Evolutionary conservation across 2,329 filamentous ascomycete species (phyloP).

Genomic region (Mycogone perniciosa): DNA sequence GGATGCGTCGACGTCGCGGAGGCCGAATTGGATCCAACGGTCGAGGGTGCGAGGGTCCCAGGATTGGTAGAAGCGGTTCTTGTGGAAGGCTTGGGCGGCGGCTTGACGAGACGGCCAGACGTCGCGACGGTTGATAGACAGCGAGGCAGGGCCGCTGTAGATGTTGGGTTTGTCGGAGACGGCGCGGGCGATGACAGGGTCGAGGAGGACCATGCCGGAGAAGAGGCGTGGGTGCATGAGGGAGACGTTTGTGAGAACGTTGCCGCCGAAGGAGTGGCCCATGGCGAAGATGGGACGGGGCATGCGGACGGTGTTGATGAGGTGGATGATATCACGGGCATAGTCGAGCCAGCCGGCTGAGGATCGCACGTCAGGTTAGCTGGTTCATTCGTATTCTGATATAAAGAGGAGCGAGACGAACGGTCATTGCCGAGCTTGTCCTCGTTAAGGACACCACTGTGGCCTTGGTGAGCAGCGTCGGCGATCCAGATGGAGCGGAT

Average conservation of each 20-base stretch:
- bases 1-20: constrained; percentile 52
- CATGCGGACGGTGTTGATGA: constrained; percentile 77
- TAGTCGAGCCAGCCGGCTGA: constrained; percentile 81
- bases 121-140: constrained; percentile 69
- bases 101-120: constrained; percentile 70
- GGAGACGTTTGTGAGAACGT: constrained; percentile 63
- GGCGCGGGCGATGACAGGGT: constrained; percentile 65
- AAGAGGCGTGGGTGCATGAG: constrained; percentile 78
- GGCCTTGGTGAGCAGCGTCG: constrained; percentile 80
- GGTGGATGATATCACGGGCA: constrained; percentile 72
- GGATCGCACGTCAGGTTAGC: background rate
- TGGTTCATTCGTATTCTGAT: background rate
- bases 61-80: constrained; percentile 62
- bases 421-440: constrained; percentile 74
- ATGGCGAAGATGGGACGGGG: constrained; percentile 76
- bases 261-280: constrained; percentile 84
- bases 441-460: constrained; percentile 73
- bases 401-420: constrained; percentile 33
- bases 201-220: constrained; percentile 68
- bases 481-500: constrained; percentile 86
- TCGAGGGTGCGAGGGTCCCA: constrained; percentile 82
- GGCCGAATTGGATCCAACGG: constrained; percentile 53
- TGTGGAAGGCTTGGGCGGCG: constrained; percentile 60
- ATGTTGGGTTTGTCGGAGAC: constrained; percentile 29
- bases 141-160: constrained; percentile 40